Evolutionary conservation across 768 basidiomycete genomes (phyloP).

Genomic region (Mycena belliarum): DNA sequence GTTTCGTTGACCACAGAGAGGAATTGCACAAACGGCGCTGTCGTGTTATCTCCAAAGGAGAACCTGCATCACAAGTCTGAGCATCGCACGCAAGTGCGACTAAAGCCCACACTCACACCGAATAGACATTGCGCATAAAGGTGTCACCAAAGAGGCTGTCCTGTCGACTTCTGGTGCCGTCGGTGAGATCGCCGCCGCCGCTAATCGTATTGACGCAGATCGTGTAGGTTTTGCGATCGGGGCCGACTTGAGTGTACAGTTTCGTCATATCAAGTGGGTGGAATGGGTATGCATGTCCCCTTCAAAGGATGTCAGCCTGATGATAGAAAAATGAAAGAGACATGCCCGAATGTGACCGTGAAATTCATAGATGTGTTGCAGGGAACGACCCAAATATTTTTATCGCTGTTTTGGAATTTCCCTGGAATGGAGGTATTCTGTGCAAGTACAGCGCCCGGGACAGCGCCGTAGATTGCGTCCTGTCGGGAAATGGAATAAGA

Average conservation of each 20-base stretch:
- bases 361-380: conserved; percentile 5
- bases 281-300: conserved; percentile 4
- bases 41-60: too few relatives aligned
- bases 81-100: too few relatives aligned
- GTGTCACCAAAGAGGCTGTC: conserved; percentile 8
- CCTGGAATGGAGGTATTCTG: background rate
- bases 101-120: background rate
- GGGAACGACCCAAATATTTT: conserved; percentile 13
- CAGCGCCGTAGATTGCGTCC: conserved; percentile 1
- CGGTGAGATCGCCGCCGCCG: background rate
- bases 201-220: background rate
- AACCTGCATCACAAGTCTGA: too few relatives aligned
- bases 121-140: conserved; percentile 13
- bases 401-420: background rate
- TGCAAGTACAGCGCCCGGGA: conserved; percentile 14
- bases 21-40: too few relatives aligned
- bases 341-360: background rate
- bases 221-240: conserved; percentile 9
- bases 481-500: too few relatives aligned
- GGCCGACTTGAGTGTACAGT: background rate
- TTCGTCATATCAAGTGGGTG: conserved; percentile 18
- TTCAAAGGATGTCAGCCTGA: background rate
- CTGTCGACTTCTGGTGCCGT: too few relatives aligned
- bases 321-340: too few relatives aligned
- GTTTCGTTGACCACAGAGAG: too few relatives aligned